Evolutionary conservation across 768 basidiomycete species (phyloP), one percentile per base, ranked within the genome.

Genomic region (Mycena leptocephala): DNA sequence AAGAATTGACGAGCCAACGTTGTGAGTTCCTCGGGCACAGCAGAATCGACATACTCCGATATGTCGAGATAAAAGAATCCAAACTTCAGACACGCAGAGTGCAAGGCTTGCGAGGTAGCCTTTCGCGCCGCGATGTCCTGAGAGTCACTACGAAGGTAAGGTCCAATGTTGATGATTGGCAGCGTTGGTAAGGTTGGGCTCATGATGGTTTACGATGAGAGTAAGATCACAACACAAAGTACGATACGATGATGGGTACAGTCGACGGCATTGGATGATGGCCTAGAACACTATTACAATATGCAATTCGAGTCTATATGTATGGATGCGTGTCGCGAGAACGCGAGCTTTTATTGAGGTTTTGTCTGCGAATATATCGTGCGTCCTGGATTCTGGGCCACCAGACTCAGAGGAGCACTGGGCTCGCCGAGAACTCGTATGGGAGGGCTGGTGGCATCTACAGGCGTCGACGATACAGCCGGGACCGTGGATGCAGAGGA

Each of bases 1-100:
- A 97, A 97, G 87, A 98, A 98, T 64, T 91, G 86, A 30, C 91
- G 87, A 2, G 92, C 96, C 2, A 96, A 87, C 10, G 84, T 84
- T 0, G 91, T 83, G 9, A 97, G 89, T 76, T 94, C 91, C 53
- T 93, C 92, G 13, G 93, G 89, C 79, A 96, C 94, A 0, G 86
- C 80, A 0, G 84, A 85, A 41, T 92, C 86, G 18, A 93, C 84
- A 77, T 88, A 95, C 5, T 88, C 84, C 3, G 92, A 90, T 56
- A 96, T 86, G 75, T 96, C 91, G 58, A 97, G 87, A 84, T 97
- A 98, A 86, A 98, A 97, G 89, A 98, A 98, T 0, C 97, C 97
- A 70, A 92, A 95, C 68, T 94, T 87, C 26, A 94, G 80, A 79
- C 95, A 96, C 10, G 96, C 95, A 0, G 85, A 81, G 79, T 96